These are phyloP conservation scores for Metrosideros polymorpha DNA, from an alignment of 441 rosid genomes.

Conservation along the genomic window DNA sequence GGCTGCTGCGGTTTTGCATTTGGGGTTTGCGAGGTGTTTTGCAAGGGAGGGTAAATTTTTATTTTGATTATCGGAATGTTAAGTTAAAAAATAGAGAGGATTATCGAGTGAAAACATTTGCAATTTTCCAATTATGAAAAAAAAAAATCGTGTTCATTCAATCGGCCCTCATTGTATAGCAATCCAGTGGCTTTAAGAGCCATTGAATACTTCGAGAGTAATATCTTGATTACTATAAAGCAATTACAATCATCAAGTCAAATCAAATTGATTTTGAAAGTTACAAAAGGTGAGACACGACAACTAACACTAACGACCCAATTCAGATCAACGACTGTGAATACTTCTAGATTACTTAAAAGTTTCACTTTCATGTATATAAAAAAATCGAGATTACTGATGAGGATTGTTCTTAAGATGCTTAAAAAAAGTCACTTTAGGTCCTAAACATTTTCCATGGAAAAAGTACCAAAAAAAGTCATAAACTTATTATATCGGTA, in stretches of 20 bases:
- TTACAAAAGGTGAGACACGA: background rate
- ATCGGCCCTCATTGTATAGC: no score
- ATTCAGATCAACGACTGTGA: fast-evolving
- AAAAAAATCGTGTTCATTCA: background rate
- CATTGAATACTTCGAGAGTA: background rate
- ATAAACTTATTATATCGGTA: no score
- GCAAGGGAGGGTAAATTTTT: background rate
- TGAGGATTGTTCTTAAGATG: background rate
- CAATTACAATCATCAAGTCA: background rate
- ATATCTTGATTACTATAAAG: background rate
- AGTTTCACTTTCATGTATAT: background rate
- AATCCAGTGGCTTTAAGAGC: background rate
- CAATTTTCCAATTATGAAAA: background rate
- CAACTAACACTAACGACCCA: fast-evolving
- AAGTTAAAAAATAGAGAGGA: background rate
- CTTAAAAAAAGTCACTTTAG: background rate
- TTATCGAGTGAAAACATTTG: background rate
- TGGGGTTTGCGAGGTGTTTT: background rate
- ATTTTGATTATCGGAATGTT: background rate
- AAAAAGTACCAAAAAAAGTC: no score
- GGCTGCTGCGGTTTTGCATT: background rate
- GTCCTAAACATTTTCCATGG: background rate
- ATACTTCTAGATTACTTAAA: background rate
- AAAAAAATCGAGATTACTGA: background rate
- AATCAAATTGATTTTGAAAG: background rate